phyloP scores from a whole-genome alignment of 2,329 filamentous ascomycete genomes.

The Chlorencoelia australis region DNA sequence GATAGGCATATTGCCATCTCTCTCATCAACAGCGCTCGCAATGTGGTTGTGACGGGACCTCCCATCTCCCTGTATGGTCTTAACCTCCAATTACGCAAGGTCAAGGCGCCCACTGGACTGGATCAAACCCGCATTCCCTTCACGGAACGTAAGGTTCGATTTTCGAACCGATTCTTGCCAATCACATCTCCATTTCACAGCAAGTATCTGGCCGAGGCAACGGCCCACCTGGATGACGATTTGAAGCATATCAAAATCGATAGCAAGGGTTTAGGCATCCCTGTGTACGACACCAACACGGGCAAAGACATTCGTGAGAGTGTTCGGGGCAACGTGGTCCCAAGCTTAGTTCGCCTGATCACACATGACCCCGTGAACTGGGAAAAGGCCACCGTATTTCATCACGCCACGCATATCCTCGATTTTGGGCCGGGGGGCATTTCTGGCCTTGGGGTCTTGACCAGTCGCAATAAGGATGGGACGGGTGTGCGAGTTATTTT shows the following conservation, averaged over 20 bases:
- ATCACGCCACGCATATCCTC: conserved; percentile 81
- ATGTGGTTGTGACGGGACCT: conserved; percentile 92
- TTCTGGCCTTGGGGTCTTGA: conserved; percentile 88
- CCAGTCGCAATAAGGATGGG: conserved; percentile 98
- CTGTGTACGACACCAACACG: conserved; percentile 83
- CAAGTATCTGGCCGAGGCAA: conserved; percentile 78
- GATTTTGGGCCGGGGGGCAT: conserved; percentile 97
- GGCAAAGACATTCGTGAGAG: conserved; percentile 71
- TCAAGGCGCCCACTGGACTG: conserved; percentile 93
- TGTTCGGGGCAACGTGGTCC: conserved; percentile 70
- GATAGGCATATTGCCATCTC: conserved; percentile 94
- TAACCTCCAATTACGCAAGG: conserved; percentile 88
- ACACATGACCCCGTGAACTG: conserved; percentile 90
- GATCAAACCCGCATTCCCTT: conserved; percentile 92
- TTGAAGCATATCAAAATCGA: conserved; percentile 73
- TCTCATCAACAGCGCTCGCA: conserved; percentile 90
- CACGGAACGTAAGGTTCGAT: conserved; percentile 92
- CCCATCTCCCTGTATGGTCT: conserved; percentile 94
- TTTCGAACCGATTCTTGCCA: conserved; percentile 91
- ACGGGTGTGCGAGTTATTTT: conserved; percentile 95
- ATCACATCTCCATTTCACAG: conserved; percentile 99
- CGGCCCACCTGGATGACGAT: conserved; percentile 75
- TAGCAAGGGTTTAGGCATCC: conserved; percentile 62
- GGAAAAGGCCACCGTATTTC: conserved; percentile 90
- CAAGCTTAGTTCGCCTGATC: conserved; percentile 81